Evolutionary conservation across 345 rosid genomes (phyloP).

Genomic region (Populus euphratica): DNA sequence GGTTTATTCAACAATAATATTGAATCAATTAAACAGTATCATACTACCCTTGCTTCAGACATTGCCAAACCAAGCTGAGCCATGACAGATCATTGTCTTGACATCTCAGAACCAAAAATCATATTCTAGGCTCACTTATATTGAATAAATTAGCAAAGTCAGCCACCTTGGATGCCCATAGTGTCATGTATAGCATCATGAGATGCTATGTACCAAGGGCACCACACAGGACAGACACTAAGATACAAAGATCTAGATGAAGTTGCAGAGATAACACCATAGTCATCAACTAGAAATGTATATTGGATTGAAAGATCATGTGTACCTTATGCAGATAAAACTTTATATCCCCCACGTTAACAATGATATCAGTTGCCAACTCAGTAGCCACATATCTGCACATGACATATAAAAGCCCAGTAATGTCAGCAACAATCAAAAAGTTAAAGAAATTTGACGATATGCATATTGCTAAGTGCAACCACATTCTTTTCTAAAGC

Average conservation of each 20-base stretch:
- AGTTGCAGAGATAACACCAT: background rate
- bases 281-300: background rate
- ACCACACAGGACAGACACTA: background rate
- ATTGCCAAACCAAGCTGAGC: background rate
- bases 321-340: slow-evolving; percentile 84
- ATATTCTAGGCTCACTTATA: background rate
- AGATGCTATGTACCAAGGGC: background rate
- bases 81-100: background rate
- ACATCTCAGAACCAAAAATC: background rate
- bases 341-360: slow-evolving; percentile 53
- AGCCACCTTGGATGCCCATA: background rate
- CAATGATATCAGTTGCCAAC: slow-evolving; percentile 63
- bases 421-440: background rate
- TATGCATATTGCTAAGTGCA: background rate
- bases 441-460: background rate
- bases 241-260: background rate
- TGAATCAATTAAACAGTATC: background rate
- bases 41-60: background rate
- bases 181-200: background rate
- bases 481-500: background rate
- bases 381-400: slow-evolving; percentile 69
- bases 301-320: background rate
- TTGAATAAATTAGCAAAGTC: background rate
- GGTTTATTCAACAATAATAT: background rate
- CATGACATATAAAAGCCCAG: background rate